Conservation (phyloP, 129 eudicot species). For the Centaurea solstitialis region DNA sequence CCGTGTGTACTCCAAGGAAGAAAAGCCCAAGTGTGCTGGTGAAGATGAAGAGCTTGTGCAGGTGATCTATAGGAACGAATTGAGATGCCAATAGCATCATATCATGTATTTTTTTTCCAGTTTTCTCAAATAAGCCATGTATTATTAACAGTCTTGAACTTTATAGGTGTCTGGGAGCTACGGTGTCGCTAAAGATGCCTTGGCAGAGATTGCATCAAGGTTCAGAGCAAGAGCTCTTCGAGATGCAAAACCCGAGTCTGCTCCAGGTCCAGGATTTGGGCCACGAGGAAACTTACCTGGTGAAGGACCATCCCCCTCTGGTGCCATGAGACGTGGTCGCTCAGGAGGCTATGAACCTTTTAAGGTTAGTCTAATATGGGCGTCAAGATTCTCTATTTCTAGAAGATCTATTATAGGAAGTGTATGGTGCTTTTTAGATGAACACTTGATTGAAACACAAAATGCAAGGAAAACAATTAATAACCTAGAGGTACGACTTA, state of each 20-base stretch:
- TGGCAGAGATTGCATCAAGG: slow-evolving; percentile 75
- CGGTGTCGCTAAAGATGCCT: slow-evolving; percentile 69
- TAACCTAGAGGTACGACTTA: neutral
- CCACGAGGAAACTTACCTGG: slow-evolving; percentile 38
- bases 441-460: neutral
- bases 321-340: slow-evolving; percentile 40
- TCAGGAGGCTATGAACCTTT: slow-evolving; percentile 42
- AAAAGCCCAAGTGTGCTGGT: slow-evolving; percentile 68
- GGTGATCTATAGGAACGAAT: slow-evolving; percentile 33
- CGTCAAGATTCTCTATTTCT: neutral
- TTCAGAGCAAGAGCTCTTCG: slow-evolving; percentile 70
- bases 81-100: neutral
- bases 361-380: slow-evolving; percentile 41
- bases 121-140: neutral
- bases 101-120: neutral
- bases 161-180: slow-evolving; percentile 67
- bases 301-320: slow-evolving; percentile 46
- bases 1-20: slow-evolving; percentile 79
- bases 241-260: slow-evolving; percentile 58
- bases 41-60: slow-evolving; percentile 92
- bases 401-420: neutral
- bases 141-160: neutral
- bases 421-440: neutral
- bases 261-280: slow-evolving; percentile 40
- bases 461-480: neutral